Base-by-base conservation (phyloP, 441 rosid genomes). In the Biscutella laevigata region DNA sequence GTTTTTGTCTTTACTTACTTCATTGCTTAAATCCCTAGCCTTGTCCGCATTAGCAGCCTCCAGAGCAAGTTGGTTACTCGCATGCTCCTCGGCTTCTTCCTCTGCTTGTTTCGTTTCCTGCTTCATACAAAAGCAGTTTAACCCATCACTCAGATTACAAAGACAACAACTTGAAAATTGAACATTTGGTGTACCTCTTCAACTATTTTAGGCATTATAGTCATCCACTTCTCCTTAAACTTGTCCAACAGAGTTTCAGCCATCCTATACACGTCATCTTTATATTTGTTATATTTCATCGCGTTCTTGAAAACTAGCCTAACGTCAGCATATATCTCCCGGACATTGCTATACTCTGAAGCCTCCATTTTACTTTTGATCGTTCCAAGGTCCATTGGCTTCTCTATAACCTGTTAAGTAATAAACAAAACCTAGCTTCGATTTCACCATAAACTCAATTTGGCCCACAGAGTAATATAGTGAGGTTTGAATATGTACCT, bases 331-430 rank as follows among this genome's bases (percentile, higher is more conserved):
- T 77, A 84, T 60, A 94, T 81, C 75, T 89, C 97, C 52, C 91
- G 70, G 14, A 94, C 99, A 77, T 79, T 86, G 73, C 72, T 89
- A 71, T 89, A 94, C 40, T 83, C 95, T n/a, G 71, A 73, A 53
- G 79, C 82, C 53, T 94, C 97, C 97, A 94, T 83, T 70, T 81
- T 83, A 41, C 70, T 83, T 68, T 75, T 86, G 35, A 94, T 84
- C 2, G 97, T 89, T 61, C 95, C 71, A 52, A 94, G 82, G 62
- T 94, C 99, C 99, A 94, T 94, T 45, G 99, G 99, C 77, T 82
- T 94, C 60, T 94, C 87, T 67, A 94, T 90, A 66, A 94, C 74
- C 97, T 89, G 74, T 17, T 9, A 34, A 30, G 53, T 2, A 7
- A 64, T 24, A 6, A 20, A 30, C 30, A 63, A 5, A 24, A 29